Evolutionary conservation across 2,329 filamentous ascomycete genomes (phyloP).

Genomic region (Fonsecaea monophora): DNA sequence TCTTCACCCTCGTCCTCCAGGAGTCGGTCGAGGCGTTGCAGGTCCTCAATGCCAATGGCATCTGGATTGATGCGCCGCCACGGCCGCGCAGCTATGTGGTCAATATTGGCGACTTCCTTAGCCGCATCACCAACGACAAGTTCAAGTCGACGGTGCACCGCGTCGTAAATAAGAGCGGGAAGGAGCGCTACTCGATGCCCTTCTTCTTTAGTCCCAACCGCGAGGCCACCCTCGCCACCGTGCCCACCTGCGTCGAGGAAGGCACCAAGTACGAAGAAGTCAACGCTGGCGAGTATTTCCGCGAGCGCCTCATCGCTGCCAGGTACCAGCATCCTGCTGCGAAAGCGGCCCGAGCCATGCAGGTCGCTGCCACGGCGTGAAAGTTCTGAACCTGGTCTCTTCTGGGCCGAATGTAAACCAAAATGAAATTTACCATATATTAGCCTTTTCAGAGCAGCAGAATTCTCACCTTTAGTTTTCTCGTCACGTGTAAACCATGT

Average conservation of each 20-base stretch:
- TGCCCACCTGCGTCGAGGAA: constrained; percentile 50
- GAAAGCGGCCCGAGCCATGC: constrained; percentile 9
- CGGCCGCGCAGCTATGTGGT: constrained; percentile 54
- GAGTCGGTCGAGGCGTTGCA: constrained; percentile 60
- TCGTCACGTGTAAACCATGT: neutral
- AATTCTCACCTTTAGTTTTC: neutral
- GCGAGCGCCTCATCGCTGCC: constrained; percentile 18
- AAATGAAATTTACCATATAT: constrained; percentile 5
- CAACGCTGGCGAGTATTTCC: constrained; percentile 16
- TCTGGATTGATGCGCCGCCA: constrained; percentile 52
- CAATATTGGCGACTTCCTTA: constrained; percentile 59
- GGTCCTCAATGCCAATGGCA: constrained; percentile 51
- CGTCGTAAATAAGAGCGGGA: constrained; percentile 51
- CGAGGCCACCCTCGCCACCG: constrained; percentile 58
- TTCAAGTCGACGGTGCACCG: constrained; percentile 62
- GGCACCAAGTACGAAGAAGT: constrained; percentile 55
- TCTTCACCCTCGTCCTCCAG: constrained; percentile 59
- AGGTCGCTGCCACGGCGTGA: constrained; percentile 18
- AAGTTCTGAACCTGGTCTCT: neutral
- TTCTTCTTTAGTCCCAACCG: constrained; percentile 64
- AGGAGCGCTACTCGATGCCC: constrained; percentile 59
- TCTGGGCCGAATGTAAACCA: neutral
- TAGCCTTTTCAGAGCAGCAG: neutral
- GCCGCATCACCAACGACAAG: constrained; percentile 59
- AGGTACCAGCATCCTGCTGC: constrained; percentile 17